These are phyloP conservation scores for Endothia cerciana DNA, from an alignment of 2,329 filamentous ascomycete species.

Conservation along the genomic window DNA sequence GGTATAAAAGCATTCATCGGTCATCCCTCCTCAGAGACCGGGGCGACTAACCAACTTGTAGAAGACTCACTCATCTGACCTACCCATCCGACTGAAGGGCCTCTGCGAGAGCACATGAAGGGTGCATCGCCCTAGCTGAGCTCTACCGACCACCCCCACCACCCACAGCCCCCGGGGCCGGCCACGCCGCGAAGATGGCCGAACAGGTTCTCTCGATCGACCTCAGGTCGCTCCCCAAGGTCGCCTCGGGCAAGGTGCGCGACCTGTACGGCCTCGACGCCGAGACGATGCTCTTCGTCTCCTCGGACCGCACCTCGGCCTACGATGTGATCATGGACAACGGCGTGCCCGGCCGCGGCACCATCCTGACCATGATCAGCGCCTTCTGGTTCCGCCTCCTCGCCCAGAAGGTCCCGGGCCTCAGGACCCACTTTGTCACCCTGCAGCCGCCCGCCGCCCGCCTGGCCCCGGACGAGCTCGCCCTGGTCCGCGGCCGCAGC, in stretches of 20 bases:
- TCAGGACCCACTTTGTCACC: slow-evolving; percentile 58
- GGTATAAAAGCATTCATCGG: background rate
- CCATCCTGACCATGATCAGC: slow-evolving; percentile 50
- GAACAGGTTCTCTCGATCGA: slow-evolving; percentile 32
- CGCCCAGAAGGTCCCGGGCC: slow-evolving; percentile 47
- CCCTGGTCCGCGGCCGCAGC: slow-evolving; percentile 63
- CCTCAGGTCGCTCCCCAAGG: slow-evolving; percentile 38
- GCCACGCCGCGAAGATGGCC: slow-evolving; percentile 14
- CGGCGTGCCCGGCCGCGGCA: slow-evolving; percentile 58
- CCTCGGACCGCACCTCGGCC: slow-evolving; percentile 74
- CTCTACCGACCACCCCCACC: background rate
- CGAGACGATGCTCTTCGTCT: slow-evolving; percentile 38
- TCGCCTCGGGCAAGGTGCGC: slow-evolving; percentile 38
- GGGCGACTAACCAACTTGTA: background rate
- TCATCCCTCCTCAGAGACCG: background rate
- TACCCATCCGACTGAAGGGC: background rate
- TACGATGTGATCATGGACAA: slow-evolving; percentile 92
- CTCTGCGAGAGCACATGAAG: background rate
- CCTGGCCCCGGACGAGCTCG: slow-evolving; percentile 49
- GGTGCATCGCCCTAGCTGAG: background rate
- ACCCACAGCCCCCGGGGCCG: background rate
- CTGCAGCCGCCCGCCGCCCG: slow-evolving; percentile 42
- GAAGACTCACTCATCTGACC: background rate
- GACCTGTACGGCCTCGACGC: slow-evolving; percentile 37
- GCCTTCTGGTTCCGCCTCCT: slow-evolving; percentile 60